Percentiles rank a stretch among this genome's conserved stretches.
Evolutionary conservation across 192 early-diverging fungal genomes (phyloP).

Genomic region (Mortierella hygrophila): DNA sequence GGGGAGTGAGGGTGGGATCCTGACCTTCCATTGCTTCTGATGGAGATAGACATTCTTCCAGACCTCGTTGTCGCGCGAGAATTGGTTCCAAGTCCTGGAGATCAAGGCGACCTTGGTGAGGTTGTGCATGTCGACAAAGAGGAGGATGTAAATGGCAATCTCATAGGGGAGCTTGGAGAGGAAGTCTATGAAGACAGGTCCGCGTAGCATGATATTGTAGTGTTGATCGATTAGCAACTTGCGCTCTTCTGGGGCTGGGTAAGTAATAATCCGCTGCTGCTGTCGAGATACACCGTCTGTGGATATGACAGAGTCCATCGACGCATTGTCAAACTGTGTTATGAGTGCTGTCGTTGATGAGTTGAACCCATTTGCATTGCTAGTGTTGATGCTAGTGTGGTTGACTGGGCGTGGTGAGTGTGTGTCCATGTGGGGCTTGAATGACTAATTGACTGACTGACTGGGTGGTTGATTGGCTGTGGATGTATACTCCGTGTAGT

Average conservation of each 20-base stretch:
- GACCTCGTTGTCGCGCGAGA: conserved; percentile 76
- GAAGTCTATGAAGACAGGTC: conserved; percentile 63
- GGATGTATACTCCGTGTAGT: neutral
- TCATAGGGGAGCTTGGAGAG: conserved; percentile 78
- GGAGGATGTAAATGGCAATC: conserved; percentile 76
- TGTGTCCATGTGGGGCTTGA: neutral
- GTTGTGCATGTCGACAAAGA: conserved; percentile 71
- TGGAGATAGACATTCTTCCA: conserved; percentile 77
- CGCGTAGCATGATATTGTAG: conserved; percentile 22
- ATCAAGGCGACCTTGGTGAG: conserved; percentile 73
- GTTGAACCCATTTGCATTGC: neutral
- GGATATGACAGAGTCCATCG: neutral
- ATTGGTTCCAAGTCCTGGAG: conserved; percentile 74
- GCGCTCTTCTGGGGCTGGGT: conserved; percentile 11
- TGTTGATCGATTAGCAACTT: conserved; percentile 27
- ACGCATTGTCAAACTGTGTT: neutral
- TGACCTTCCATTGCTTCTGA: conserved; percentile 66
- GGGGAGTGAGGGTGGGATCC: conserved; percentile 27
- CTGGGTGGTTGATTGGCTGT: neutral
- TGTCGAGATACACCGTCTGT: neutral
- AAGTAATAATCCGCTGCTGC: neutral
- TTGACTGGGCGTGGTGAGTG: neutral
- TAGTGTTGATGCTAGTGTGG: neutral
- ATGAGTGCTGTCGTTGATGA: neutral
- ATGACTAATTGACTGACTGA: neutral